phyloP scores from a whole-genome alignment of 169 alveolate species.

The Eimeria sp. region DNA sequence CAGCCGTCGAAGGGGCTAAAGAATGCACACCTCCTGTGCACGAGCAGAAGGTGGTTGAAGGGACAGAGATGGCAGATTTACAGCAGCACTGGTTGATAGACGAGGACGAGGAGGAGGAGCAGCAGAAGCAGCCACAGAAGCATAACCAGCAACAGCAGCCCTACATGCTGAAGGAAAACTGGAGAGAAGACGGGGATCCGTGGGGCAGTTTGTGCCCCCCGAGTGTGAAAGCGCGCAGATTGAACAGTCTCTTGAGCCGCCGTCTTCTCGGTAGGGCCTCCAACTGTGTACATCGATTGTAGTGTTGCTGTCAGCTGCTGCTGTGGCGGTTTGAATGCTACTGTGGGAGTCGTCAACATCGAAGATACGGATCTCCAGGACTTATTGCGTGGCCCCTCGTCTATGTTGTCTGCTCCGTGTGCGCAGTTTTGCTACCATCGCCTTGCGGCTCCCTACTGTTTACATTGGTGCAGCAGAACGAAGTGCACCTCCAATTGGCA shows the following conservation, averaged over 20 bases:
- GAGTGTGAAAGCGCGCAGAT: conserved; percentile 42
- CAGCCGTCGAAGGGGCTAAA: not conserved
- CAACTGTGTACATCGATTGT: not conserved
- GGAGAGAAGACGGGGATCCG: conserved; percentile 67
- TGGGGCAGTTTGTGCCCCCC: conserved; percentile 63
- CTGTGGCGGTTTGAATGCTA: not conserved
- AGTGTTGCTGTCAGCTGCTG: conserved; percentile 5
- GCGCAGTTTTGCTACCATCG: conserved; percentile 42
- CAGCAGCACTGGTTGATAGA: not conserved
- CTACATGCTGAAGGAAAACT: not conserved
- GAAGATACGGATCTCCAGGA: too few relatives aligned
- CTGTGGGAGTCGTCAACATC: too few relatives aligned
- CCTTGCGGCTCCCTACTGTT: conserved; percentile 51
- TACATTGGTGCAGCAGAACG: conserved; percentile 35
- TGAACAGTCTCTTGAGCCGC: conserved; percentile 31
- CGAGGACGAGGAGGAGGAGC: conserved; percentile 37
- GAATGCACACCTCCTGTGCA: not conserved
- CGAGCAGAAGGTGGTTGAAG: not conserved
- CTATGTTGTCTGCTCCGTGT: not conserved
- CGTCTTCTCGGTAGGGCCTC: conserved; percentile 36
- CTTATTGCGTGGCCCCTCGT: not conserved
- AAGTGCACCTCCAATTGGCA: conserved; percentile 30
- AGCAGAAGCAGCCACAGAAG: conserved; percentile 50
- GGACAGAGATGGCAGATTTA: not conserved
- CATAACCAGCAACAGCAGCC: conserved; percentile 44